These are phyloP conservation scores for Ottelia alismoides DNA, from an alignment of 106 monocot genomes.

Conservation along the genomic window DNA sequence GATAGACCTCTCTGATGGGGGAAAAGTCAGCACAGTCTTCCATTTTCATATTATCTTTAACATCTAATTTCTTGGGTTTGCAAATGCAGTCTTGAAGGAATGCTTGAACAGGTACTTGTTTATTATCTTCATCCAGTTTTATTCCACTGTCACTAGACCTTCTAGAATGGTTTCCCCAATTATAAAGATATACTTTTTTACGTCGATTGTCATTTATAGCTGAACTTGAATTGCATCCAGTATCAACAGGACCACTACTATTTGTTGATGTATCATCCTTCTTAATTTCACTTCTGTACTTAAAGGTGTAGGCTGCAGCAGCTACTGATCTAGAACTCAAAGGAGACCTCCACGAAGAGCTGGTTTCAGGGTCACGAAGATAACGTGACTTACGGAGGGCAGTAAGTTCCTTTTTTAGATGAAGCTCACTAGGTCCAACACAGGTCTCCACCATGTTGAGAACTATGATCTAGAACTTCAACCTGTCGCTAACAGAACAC, in stretches of 20 bases:
- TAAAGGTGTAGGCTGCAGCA: conserved; percentile 18
- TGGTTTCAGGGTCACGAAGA: conserved; percentile 84
- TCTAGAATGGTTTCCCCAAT: conserved; percentile 60
- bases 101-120: conserved; percentile 23
- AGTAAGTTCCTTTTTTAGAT: conserved; percentile 86
- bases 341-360: conserved; percentile 84
- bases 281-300: conserved; percentile 16
- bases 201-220: conserved; percentile 23
- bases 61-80: too few species aligned
- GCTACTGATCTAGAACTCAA: conserved; percentile 53
- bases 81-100: too few species aligned
- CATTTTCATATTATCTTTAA: too few species aligned
- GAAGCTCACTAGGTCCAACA: conserved; percentile 80
- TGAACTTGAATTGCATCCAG: not conserved
- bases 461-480: too few species aligned
- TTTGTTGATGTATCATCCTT: conserved; percentile 9
- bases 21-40: too few species aligned
- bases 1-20: conserved; percentile 6
- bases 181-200: conserved; percentile 69
- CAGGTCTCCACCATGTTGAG: conserved; percentile 69
- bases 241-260: conserved; percentile 9
- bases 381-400: conserved; percentile 58
- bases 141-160: conserved; percentile 52
- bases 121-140: conserved; percentile 27
- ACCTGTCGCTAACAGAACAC: too few species aligned